Evolutionary conservation across 139 green algal species (phyloP), one percentile per base, ranked within the genome.

Genomic region (Volvox reticuliferus): DNA sequence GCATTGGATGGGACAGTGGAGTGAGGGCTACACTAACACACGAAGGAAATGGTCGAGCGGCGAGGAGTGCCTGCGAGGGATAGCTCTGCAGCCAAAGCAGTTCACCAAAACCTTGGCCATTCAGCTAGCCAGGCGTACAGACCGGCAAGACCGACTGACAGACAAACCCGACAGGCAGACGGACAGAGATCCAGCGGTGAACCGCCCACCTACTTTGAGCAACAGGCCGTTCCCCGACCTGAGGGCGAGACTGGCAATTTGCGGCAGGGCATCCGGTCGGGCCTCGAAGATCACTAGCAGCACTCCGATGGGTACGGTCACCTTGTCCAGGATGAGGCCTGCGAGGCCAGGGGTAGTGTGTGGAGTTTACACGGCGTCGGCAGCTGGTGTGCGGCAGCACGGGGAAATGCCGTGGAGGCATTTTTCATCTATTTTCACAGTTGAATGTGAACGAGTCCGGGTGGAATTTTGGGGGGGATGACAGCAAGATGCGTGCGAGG

Each of bases 281-380:
- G 97, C 96, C 96, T 99, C 98, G 89, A 99, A 99, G 93, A 99
- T 99, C 94, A 99, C 97, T 37, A 99, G 93, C 90, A 99, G 95
- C 87, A 99, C 98, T 18, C 98, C 98, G 69, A 99, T 98, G 71
- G 98, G 97, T 0, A 95, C 94, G 2, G 97, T 98, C 73, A 98
- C 93, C 94, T 99, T 98, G 87, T 99, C 97, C 44, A 99, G 95
- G 14, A 96, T 92, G 26, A 99, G 94, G n/a, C 93, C 95, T 94
- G 69, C 16, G 79, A 32, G 3, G 12, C 6, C 67, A 26, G 67
- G 67, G n/a, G n/a, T n/a, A 28, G 2, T 5, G 67, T 26, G 67
- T 26, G 12, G 67, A 6, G 22, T 26, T 63, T 13, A 55, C 22
- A 33, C 22, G 26, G 35, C 20, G 44, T 37, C 6, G 44, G 9